Conservation (phyloP, 768 basidiomycete species). For the Grammothele lineata region DNA sequence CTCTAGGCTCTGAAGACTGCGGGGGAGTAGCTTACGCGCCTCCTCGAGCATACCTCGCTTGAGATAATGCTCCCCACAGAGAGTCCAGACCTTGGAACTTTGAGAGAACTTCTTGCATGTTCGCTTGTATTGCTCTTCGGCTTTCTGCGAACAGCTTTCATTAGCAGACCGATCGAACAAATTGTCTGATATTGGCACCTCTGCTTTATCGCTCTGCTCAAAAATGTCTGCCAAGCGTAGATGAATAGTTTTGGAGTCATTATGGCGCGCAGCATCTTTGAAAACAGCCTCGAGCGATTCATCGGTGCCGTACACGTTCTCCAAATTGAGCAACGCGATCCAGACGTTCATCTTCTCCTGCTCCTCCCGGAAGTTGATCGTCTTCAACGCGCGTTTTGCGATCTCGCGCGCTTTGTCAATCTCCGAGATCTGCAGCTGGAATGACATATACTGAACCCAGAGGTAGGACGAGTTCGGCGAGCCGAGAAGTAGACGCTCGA, state of each 20-base stretch:
- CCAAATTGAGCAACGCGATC: constrained; percentile 93
- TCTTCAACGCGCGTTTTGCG: constrained; percentile 75
- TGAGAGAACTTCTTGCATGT: constrained; percentile 93
- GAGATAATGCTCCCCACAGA: constrained; percentile 81
- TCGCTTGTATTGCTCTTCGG: constrained; percentile 87
- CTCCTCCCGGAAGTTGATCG: constrained; percentile 95
- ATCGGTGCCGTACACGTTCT: constrained; percentile 88
- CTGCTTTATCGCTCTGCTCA: constrained; percentile 75
- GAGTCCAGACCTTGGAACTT: constrained; percentile 92
- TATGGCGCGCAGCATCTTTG: constrained; percentile 84
- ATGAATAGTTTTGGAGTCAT: constrained; percentile 91
- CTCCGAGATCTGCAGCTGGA: constrained; percentile 95
- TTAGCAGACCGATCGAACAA: too few species aligned
- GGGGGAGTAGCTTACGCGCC: constrained; percentile 80
- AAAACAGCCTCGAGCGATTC: constrained; percentile 76
- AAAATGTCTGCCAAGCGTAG: constrained; percentile 81
- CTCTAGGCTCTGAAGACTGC: constrained; percentile 85
- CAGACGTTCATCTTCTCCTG: constrained; percentile 95
- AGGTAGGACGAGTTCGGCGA: constrained; percentile 97
- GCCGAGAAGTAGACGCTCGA: constrained; percentile 87
- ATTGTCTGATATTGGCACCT: constrained; percentile 46
- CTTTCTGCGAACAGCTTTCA: constrained; percentile 51
- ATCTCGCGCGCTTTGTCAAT: constrained; percentile 91
- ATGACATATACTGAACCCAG: constrained; percentile 99
- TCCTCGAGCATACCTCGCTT: constrained; percentile 69